phyloP scores from a whole-genome alignment of 2,329 filamentous ascomycete species.

The Bertia moriformis region DNA sequence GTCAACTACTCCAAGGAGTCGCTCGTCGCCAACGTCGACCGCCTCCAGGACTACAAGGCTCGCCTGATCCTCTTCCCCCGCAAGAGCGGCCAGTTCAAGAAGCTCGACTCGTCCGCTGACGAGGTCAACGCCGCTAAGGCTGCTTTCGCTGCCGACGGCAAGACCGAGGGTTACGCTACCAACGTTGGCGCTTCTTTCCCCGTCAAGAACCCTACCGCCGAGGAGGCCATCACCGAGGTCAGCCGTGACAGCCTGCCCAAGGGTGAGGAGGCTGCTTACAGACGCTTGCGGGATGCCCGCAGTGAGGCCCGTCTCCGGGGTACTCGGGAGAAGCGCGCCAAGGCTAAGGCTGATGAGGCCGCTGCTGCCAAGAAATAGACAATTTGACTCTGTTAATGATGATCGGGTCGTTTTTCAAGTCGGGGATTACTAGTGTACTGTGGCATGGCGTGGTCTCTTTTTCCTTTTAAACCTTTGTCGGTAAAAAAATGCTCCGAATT shows the following conservation, averaged over 20 bases:
- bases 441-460: constrained; percentile 1
- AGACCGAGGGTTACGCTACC: constrained; percentile 8
- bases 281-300: constrained; percentile 70
- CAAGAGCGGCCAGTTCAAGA: constrained; percentile 86
- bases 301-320: constrained; percentile 70
- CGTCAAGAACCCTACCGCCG: constrained; percentile 46
- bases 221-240: constrained; percentile 54
- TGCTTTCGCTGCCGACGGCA: constrained; percentile 30
- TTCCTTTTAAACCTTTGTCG: too few species aligned
- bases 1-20: constrained; percentile 95
- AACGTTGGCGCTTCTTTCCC: constrained; percentile 50
- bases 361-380: constrained; percentile 69
- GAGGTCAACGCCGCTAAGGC: constrained; percentile 53
- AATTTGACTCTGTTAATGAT: constrained; percentile 3
- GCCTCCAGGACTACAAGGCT: constrained; percentile 93
- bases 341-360: constrained; percentile 75
- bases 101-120: constrained; percentile 74
- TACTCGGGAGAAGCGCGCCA: constrained; percentile 81
- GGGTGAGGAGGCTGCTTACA: constrained; percentile 74
- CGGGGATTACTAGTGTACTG: constrained; percentile 6
- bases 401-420: constrained; percentile 3
- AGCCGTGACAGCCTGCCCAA: constrained; percentile 69
- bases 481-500: too few species aligned
- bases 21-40: constrained; percentile 85
- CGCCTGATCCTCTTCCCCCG: constrained; percentile 96